Conservation (phyloP, 192 early-diverging fungal genomes). For the Coemansia sp. region DNA sequence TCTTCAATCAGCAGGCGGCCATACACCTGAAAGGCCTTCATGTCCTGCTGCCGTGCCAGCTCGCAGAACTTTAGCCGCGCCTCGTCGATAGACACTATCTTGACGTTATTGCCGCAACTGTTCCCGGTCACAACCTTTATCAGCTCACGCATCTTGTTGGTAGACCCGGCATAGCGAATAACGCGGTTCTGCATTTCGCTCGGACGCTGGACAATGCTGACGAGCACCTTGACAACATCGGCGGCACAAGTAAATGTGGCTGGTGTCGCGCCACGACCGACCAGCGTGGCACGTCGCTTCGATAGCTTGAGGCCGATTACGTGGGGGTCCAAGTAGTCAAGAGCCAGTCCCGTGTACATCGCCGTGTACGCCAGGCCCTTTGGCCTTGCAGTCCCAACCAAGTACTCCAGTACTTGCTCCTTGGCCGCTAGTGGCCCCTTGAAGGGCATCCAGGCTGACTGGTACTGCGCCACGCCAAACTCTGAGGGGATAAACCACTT, state of each 20-base stretch:
- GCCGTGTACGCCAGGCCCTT: conserved; percentile 32
- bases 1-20: conserved; percentile 42
- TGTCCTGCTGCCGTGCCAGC: conserved; percentile 28
- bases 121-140: conserved; percentile 36
- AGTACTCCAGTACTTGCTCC: conserved; percentile 17
- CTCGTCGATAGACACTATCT: conserved; percentile 32
- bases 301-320: conserved; percentile 26
- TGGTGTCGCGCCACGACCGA: conserved; percentile 40
- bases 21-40: conserved; percentile 36
- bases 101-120: conserved; percentile 31
- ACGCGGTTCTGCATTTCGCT: conserved; percentile 36
- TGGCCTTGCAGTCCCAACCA: conserved; percentile 7
- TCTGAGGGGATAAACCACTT: conserved; percentile 52
- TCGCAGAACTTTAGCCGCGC: conserved; percentile 31
- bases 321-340: conserved; percentile 44
- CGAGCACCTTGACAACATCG: conserved; percentile 24
- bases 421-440: conserved; percentile 38
- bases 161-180: conserved; percentile 35
- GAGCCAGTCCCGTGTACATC: conserved; percentile 45
- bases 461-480: conserved; percentile 36
- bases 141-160: conserved; percentile 37
- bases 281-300: conserved; percentile 30
- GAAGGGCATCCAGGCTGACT: conserved; percentile 37
- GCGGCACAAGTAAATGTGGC: conserved; percentile 27
- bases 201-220: conserved; percentile 29